A percentile compares a stretch with the other conserved stretches of the same genome.
These are phyloP conservation scores for Globisporangium iwayamae DNA, from an alignment of 352 stramenopile species.

Conservation along the genomic window DNA sequence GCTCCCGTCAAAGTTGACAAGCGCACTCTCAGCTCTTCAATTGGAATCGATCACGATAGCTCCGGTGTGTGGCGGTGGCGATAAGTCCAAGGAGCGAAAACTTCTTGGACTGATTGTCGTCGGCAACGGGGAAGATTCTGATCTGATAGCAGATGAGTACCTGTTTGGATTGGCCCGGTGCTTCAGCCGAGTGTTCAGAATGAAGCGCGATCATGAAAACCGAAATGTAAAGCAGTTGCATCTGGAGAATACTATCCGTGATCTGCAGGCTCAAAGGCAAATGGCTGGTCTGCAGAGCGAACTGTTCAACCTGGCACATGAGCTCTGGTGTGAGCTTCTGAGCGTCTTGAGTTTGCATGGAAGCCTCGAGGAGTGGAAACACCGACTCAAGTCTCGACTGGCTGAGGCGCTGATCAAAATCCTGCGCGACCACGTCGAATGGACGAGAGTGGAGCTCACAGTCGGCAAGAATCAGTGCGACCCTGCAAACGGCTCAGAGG, in stretches of 20 bases:
- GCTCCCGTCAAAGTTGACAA: conserved; percentile 1
- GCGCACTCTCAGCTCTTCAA: neutral
- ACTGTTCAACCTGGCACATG: neutral
- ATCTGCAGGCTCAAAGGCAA: neutral
- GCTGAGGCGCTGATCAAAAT: neutral
- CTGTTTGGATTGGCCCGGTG: neutral
- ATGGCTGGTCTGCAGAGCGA: neutral
- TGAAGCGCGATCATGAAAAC: neutral
- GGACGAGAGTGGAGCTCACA: conserved; percentile 4
- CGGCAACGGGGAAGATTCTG: neutral
- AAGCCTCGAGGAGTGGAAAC: neutral
- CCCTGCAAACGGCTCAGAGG: neutral
- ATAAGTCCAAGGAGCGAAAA: neutral
- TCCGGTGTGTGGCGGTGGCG: neutral
- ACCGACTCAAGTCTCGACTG: neutral
- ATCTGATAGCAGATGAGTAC: neutral
- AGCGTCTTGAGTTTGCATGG: neutral
- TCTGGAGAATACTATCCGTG: neutral
- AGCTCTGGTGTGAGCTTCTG: neutral
- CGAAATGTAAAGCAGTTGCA: neutral
- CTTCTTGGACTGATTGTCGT: conserved; percentile 7
- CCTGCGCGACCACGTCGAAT: neutral
- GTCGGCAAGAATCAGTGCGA: neutral
- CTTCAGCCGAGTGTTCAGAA: conserved; percentile 1
- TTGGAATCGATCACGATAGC: conserved; percentile 4